Conservation (phyloP, 2,329 filamentous ascomycete species). For the Magnaporthiopsis incrustans region DNA sequence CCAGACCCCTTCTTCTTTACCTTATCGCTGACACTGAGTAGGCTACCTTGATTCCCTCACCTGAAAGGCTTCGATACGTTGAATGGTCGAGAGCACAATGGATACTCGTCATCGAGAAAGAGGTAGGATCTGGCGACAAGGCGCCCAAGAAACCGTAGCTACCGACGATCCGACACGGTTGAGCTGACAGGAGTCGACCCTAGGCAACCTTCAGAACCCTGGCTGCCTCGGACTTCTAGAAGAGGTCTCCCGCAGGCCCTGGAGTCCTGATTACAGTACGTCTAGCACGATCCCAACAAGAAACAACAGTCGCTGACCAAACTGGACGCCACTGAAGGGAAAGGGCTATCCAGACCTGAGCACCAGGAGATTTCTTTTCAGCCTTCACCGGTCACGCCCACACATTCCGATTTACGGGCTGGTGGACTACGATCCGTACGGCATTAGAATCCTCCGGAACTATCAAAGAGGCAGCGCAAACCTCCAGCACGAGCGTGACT, state of each 20-base stretch:
- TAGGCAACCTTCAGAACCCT: constrained; percentile 71
- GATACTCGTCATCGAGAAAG: constrained; percentile 73
- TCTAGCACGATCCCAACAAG: neutral
- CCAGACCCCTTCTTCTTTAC: neutral
- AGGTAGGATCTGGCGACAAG: constrained; percentile 36
- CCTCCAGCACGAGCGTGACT: constrained; percentile 50
- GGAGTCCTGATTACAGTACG: constrained; percentile 62
- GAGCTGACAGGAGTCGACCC: neutral
- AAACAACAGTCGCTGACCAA: neutral
- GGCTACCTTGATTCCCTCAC: constrained; percentile 54
- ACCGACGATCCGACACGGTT: too few relatives aligned
- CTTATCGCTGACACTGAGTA: constrained; percentile 22
- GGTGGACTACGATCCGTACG: constrained; percentile 71
- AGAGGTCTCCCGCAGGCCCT: constrained; percentile 35
- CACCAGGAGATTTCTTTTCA: constrained; percentile 56
- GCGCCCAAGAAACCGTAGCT: too few relatives aligned
- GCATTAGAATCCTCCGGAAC: constrained; percentile 63
- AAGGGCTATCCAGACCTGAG: constrained; percentile 77
- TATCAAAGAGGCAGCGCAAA: constrained; percentile 64
- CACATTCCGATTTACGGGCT: constrained; percentile 52
- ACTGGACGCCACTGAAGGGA: constrained; percentile 37
- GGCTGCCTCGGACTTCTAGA: constrained; percentile 47
- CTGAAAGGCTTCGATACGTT: constrained; percentile 39
- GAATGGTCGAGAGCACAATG: constrained; percentile 45
- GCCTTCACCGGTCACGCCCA: constrained; percentile 38